Evolutionary conservation across 2,329 filamentous ascomycete species (phyloP).

Genomic region (Fusarium drepaniforme): DNA sequence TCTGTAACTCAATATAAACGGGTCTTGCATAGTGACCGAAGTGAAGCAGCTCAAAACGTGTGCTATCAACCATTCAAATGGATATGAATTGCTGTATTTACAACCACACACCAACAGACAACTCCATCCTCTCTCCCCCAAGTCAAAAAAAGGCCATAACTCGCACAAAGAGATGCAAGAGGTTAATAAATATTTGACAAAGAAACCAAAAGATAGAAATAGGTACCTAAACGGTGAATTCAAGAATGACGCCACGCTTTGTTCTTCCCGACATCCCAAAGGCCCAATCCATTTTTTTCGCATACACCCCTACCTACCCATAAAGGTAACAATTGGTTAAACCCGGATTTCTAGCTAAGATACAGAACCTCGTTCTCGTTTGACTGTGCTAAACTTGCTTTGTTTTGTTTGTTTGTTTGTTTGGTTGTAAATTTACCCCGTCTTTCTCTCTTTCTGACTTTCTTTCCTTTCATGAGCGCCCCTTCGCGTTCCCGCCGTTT

Average conservation of each 20-base stretch:
- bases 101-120: background rate
- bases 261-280: constrained; percentile 10
- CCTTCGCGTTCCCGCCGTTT: background rate
- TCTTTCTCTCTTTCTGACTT: background rate
- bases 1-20: background rate
- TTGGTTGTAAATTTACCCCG: background rate
- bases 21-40: background rate
- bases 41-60: background rate
- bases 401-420: background rate
- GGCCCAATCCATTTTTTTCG: constrained; percentile 15
- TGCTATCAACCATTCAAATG: background rate
- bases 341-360: constrained; percentile 5
- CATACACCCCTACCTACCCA: constrained; percentile 5
- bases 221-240: constrained; percentile 4
- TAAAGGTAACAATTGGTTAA: background rate
- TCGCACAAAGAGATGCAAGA: constrained; percentile 10
- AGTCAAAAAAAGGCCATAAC: background rate
- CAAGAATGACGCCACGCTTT: constrained; percentile 35
- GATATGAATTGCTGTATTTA: background rate
- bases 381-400: background rate
- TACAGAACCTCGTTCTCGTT: constrained; percentile 1
- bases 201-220: constrained; percentile 8
- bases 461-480: background rate
- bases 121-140: background rate
- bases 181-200: constrained; percentile 11